Conservation (phyloP, 2,329 filamentous ascomycete species). For the Leptodontidium sp. region DNA sequence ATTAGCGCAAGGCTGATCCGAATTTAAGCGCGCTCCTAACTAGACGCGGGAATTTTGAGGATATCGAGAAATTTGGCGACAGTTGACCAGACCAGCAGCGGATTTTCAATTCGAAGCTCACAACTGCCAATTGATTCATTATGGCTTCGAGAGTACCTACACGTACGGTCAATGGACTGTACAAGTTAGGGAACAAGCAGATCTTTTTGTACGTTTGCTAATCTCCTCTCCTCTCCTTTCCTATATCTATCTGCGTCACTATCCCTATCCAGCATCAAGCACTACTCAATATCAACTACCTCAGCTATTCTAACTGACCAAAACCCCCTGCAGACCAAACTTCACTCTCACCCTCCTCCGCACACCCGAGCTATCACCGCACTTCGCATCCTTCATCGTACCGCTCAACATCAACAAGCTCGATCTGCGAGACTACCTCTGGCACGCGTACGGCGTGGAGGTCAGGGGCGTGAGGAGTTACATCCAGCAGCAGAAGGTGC, state of each 20-base stretch:
- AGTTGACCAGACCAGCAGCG: background rate
- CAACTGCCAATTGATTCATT: background rate
- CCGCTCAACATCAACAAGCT: conserved; percentile 95
- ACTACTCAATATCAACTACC: too few species aligned
- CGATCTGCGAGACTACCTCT: conserved; percentile 94
- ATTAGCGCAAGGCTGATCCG: background rate
- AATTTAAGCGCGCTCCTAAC: conserved; percentile 17
- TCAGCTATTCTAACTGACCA: background rate
- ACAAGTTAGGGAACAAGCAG: conserved; percentile 58
- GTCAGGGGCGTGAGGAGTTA: conserved; percentile 79
- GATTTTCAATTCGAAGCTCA: background rate
- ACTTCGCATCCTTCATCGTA: conserved; percentile 88
- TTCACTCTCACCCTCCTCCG: conserved; percentile 83
- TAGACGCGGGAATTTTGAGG: conserved; percentile 2
- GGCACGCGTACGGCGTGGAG: conserved; percentile 81
- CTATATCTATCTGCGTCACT: background rate
- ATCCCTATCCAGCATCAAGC: background rate
- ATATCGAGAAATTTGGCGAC: conserved; percentile 15
- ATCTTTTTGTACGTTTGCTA: conserved; percentile 60
- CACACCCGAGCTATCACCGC: conserved; percentile 74
- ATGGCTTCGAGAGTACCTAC: conserved; percentile 36
- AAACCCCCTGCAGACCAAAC: conserved; percentile 67
- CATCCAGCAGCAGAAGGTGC: conserved; percentile 74
- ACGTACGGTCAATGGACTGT: conserved; percentile 6
- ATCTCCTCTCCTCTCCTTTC: background rate